Base-by-base conservation (phyloP, 2,329 filamentous ascomycete genomes). In the Lachnellula subtilissima region DNA sequence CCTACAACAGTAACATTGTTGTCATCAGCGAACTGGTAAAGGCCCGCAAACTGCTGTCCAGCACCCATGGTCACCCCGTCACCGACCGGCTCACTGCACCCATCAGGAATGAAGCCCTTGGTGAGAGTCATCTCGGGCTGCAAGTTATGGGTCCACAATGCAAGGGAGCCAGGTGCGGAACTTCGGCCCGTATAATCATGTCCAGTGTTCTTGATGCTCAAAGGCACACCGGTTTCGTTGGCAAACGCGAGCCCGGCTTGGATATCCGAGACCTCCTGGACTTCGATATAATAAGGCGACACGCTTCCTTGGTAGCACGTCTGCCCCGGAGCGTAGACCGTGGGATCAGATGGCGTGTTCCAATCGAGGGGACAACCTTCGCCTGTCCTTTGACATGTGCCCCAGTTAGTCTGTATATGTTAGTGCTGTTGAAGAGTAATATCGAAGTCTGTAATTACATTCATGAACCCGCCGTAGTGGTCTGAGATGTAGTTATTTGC, bases 101-200 rank as follows among this genome's bases (percentile, higher is more conserved):
- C 76, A 4, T 70, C 61, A 42, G 78, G 73, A 17, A 62, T 67
- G 60, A 80, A 76, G 15, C 14, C 32, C 14, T 55, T 71, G 5
- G 72, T 59, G 52, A 71, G 73, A 28, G 72, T 71, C 0, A 62
- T 36, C 3, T 74, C 65, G 6, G 60, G 62, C 23, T 74, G 74
- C 47, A 82, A 67, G 56, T 79, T 67, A 49, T 78, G 78, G 0
- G 73, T 75, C 80, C 78, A 82, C 55, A 81, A 73, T 1, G 73
- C 79, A 0, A 84, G 67, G 0, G 78, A 75, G 0, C 80, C 78
- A 0, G 73, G 73, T 0, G 73, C 50, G 19, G 48, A 45, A 19
- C 42, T 45, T 23, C 42, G n/a, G 12, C 42, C 42, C 19, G n/a
- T 45, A 5, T 45, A 45, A 19, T 45, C 42, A 23, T 45, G 42